Evolutionary conservation across 2,329 filamentous ascomycete species (phyloP).

Genomic region (Fusarium hostae): DNA sequence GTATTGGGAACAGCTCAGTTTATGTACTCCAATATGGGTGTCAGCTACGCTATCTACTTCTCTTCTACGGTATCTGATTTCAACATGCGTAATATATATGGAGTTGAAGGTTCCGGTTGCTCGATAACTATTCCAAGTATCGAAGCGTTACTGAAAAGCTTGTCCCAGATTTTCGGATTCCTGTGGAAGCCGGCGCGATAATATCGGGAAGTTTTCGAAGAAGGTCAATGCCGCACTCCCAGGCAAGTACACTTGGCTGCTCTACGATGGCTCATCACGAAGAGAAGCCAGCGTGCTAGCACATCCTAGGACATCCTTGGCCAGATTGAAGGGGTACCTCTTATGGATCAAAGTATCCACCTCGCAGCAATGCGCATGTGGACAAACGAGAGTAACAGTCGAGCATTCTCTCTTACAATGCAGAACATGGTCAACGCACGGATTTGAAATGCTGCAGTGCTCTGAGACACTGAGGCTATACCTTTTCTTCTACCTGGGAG

Average conservation of each 20-base stretch:
- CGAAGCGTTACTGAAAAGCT: not conserved
- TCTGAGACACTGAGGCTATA: slow-evolving; percentile 18
- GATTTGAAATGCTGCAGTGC: slow-evolving; percentile 13
- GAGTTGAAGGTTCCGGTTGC: not conserved
- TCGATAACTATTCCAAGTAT: not conserved
- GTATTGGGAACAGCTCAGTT: not conserved
- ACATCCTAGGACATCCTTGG: slow-evolving; percentile 29
- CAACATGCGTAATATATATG: not conserved
- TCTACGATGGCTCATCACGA: slow-evolving; percentile 2
- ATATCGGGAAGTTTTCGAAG: not conserved
- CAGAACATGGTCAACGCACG: not conserved
- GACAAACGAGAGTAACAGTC: not conserved
- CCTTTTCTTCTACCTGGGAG: slow-evolving; percentile 29
- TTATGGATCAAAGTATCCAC: slow-evolving; percentile 15
- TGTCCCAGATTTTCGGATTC: not conserved
- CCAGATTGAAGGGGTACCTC: slow-evolving; percentile 20
- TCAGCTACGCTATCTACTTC: not conserved
- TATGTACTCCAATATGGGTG: not conserved
- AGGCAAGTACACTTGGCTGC: not conserved
- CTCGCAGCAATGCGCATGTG: slow-evolving; percentile 18
- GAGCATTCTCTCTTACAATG: slow-evolving; percentile 29
- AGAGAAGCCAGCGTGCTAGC: slow-evolving; percentile 5
- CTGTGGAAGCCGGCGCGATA: not conserved
- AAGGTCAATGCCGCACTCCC: not conserved
- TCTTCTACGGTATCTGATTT: not conserved